phyloP scores from a whole-genome alignment of 176 grass and related monocot genomes.

The Olyra latifolia region DNA sequence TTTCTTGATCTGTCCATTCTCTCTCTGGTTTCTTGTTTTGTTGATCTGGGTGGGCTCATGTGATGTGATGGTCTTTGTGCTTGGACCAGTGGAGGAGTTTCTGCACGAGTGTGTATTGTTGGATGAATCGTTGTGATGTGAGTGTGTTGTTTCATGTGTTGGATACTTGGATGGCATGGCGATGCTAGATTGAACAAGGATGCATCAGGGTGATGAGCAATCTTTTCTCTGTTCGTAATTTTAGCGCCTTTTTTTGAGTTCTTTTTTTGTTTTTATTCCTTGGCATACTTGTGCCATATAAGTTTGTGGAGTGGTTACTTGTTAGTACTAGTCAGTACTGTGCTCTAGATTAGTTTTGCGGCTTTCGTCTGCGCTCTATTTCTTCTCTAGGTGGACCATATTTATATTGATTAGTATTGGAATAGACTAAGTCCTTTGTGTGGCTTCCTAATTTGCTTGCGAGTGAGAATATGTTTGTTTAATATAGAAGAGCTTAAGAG shows the following conservation, averaged over 20 bases:
- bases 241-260: not conserved
- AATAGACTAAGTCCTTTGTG: not conserved
- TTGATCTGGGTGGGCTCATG: not conserved
- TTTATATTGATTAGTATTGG: not conserved
- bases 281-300: not conserved
- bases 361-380: not conserved
- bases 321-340: not conserved
- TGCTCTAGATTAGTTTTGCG: not conserved
- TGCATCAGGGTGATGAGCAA: not conserved
- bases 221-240: not conserved
- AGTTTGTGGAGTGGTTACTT: not conserved
- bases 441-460: not conserved
- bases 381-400: not conserved
- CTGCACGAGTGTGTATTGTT: not conserved
- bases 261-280: not conserved
- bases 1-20: constrained; percentile 10
- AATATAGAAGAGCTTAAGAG: not conserved
- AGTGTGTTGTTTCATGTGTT: constrained; percentile 13
- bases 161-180: not conserved
- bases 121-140: not conserved
- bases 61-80: not conserved
- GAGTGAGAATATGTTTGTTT: not conserved
- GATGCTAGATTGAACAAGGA: not conserved
- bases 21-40: not conserved
- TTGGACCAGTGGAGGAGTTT: not conserved